Base-by-base conservation (phyloP, 192 early-diverging fungal species). In the Coemansia sp. region DNA sequence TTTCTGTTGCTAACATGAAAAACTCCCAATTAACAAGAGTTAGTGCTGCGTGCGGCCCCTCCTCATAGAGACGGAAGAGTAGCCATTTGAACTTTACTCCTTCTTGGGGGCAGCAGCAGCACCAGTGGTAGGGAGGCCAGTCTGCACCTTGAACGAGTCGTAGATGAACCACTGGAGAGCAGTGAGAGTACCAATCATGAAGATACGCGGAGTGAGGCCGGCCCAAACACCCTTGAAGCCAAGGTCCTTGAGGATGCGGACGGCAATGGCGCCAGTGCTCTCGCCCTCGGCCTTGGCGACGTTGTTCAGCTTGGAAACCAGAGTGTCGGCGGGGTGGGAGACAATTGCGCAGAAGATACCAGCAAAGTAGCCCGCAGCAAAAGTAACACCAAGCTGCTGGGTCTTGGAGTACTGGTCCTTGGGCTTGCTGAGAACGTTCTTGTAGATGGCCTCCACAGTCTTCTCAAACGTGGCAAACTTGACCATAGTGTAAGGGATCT, bases 141-240 rank as follows among this genome's bases (percentile, higher is more conserved):
- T 77, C 62, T 69, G 57, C 27, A 80, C 82, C 82, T 90, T 90
- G 82, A 86, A 88, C 51, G 80, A 79, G 83, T 90, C 90, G 72
- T 89, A 90, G 80, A 90, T 83, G 49, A 83, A 79, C 88, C 88
- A 92, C 75, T 92, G 90, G 45, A 88, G 74, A 51, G 82, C 88
- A 63, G 90, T 94, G 31, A 94, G 79, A 48, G 90, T 89, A 80
- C 92, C 92, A 60, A 94, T 87, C 92, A 94, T 94, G 33, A 91
- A 70, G 64, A 93, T 88, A 82, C 92, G 90, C 35, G 90, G 83
- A 17, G 82, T 81, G 22, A 94, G 78, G 55, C 92, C 92, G 65
- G 84, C 84, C 85, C 88, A 90, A 53, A 87, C 69, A 37, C 86
- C 86, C 11, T 64, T 45, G 25, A 84, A 72, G 37, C 86, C 86